Percentiles rank a stretch among this genome's conserved stretches.
Evolutionary conservation across 1,284 basidiomycete genomes (phyloP).

Genomic region (Trichosporon sp.): DNA sequence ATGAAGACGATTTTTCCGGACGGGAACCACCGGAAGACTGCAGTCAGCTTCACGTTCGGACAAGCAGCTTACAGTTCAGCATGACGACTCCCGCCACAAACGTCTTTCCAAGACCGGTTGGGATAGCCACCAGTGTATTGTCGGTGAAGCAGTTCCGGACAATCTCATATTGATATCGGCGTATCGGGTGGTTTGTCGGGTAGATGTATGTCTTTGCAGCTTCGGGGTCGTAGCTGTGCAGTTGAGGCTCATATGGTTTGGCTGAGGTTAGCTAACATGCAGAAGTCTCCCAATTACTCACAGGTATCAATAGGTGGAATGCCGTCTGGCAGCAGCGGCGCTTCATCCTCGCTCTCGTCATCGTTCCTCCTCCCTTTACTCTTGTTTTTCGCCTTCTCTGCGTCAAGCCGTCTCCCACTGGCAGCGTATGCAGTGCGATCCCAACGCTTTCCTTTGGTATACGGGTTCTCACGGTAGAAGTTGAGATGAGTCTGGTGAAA

Average conservation of each 20-base stretch:
- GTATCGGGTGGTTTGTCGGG: constrained; percentile 82
- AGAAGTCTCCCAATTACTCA: constrained; percentile 32
- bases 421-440: constrained; percentile 81
- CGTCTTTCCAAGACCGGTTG: constrained; percentile 96
- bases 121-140: constrained; percentile 91
- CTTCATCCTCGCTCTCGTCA: constrained; percentile 42
- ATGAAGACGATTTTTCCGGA: constrained; percentile 92
- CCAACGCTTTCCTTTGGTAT: constrained; percentile 68
- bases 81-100: constrained; percentile 98
- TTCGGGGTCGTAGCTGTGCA: constrained; percentile 78
- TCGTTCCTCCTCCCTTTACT: constrained; percentile 51
- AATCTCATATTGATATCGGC: constrained; percentile 96
- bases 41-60: constrained; percentile 6
- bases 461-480: constrained; percentile 46
- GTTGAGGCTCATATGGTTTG: constrained; percentile 61
- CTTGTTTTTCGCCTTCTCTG: constrained; percentile 43
- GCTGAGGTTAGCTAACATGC: constrained; percentile 27
- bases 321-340: constrained; percentile 82
- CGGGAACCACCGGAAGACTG: constrained; percentile 91
- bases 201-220: constrained; percentile 87
- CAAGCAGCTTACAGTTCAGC: constrained; percentile 75
- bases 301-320: constrained; percentile 65
- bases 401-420: constrained; percentile 65
- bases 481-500: constrained; percentile 53
- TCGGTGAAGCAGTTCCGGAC: constrained; percentile 83